phyloP scores from a whole-genome alignment of 129 eudicot genomes.

The Centella asiatica region DNA sequence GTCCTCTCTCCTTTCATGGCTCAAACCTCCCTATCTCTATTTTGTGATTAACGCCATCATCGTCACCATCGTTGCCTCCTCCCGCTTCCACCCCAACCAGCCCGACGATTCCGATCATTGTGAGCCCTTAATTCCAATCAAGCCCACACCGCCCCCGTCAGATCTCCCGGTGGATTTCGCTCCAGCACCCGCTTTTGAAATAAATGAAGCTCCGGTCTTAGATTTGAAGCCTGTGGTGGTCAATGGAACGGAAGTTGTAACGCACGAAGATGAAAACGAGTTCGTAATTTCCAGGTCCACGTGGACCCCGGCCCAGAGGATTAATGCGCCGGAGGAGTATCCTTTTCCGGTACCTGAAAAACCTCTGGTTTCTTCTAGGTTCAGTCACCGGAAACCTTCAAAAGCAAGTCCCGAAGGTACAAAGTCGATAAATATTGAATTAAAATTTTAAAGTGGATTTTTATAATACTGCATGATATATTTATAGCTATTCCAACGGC shows the following conservation, averaged over 20 bases:
- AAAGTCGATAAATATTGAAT: neutral
- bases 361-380: constrained; percentile 46
- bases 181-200: neutral
- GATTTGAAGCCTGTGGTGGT: constrained; percentile 31
- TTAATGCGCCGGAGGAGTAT: constrained; percentile 13
- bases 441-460: neutral
- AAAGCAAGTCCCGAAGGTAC: constrained; percentile 49
- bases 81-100: constrained; percentile 36
- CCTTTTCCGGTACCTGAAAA: constrained; percentile 24
- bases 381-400: constrained; percentile 31
- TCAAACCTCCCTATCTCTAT: constrained; percentile 73
- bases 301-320: constrained; percentile 20
- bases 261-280: neutral
- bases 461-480: neutral
- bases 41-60: constrained; percentile 67
- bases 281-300: constrained; percentile 26
- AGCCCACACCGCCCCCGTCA: constrained; percentile 15
- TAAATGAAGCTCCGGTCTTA: constrained; percentile 8
- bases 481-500: constrained; percentile 12
- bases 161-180: constrained; percentile 18
- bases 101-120: constrained; percentile 7
- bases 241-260: constrained; percentile 1
- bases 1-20: constrained; percentile 41
- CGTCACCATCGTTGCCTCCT: constrained; percentile 61
- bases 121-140: constrained; percentile 20